Conservation (phyloP, 2,329 filamentous ascomycete species). For the Colletotrichum orbiculare region DNA sequence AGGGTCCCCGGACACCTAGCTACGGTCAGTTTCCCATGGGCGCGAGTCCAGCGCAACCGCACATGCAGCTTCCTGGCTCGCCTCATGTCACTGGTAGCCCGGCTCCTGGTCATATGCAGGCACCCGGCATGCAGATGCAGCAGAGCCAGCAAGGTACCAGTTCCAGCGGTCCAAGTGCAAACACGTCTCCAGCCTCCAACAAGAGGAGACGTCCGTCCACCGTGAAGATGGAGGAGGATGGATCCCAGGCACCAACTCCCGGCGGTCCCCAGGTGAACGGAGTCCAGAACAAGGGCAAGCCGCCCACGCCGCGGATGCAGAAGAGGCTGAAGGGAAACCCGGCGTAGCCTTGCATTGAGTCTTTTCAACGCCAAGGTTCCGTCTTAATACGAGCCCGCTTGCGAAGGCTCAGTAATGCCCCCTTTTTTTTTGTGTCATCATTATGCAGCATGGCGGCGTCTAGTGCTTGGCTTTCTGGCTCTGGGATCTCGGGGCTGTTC, state of each 20-base stretch:
- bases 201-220: constrained; percentile 68
- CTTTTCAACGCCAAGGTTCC: constrained; percentile 24
- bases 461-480: constrained; percentile 39
- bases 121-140: constrained; percentile 74
- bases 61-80: constrained; percentile 71
- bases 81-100: constrained; percentile 70
- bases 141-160: constrained; percentile 75
- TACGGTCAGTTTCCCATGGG: constrained; percentile 69
- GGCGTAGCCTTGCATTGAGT: constrained; percentile 39
- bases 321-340: constrained; percentile 64
- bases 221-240: constrained; percentile 68
- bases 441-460: constrained; percentile 52
- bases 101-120: constrained; percentile 70
- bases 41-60: constrained; percentile 68
- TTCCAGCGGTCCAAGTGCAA: constrained; percentile 74
- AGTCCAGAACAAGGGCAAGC: constrained; percentile 61
- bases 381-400: constrained; percentile 28
- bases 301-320: constrained; percentile 66
- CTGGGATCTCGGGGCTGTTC: constrained; percentile 39
- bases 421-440: constrained; percentile 44
- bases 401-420: constrained; percentile 37
- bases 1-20: constrained; percentile 63
- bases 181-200: constrained; percentile 72
- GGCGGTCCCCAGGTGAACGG: constrained; percentile 62
- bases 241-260: constrained; percentile 61